Evolutionary conservation across 2,329 filamentous ascomycete genomes (phyloP).

Genomic region (Paraphaeosphaeria minitans): DNA sequence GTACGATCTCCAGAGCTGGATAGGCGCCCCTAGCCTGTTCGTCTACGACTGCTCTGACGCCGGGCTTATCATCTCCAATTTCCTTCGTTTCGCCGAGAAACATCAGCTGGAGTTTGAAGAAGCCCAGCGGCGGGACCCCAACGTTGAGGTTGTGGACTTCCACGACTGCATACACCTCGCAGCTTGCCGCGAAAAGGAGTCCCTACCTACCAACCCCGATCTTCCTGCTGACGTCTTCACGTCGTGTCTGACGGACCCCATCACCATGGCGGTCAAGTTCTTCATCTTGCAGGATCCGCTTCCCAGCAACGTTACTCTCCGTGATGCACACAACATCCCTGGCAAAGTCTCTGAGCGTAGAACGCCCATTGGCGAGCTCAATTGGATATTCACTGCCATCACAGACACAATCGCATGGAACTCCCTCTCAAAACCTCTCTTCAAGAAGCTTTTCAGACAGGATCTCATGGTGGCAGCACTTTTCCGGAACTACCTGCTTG

Average conservation of each 20-base stretch:
- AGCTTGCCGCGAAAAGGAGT: conserved; percentile 88
- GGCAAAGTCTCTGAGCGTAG: conserved; percentile 90
- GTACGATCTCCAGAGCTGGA: conserved; percentile 93
- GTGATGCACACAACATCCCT: conserved; percentile 85
- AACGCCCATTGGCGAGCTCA: conserved; percentile 92
- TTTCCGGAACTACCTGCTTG: conserved; percentile 93
- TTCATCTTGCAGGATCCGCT: conserved; percentile 93
- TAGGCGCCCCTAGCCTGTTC: conserved; percentile 92
- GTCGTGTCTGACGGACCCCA: conserved; percentile 92
- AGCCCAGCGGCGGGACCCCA: conserved; percentile 74
- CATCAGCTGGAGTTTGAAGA: conserved; percentile 89
- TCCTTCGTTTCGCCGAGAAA: conserved; percentile 92
- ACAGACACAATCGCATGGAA: conserved; percentile 99
- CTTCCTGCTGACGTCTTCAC: conserved; percentile 96
- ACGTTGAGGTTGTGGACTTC: conserved; percentile 66
- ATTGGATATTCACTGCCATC: conserved; percentile 99
- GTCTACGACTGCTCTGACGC: conserved; percentile 98
- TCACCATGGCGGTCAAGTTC: conserved; percentile 95
- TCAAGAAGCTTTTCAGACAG: conserved; percentile 96
- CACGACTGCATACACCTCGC: conserved; percentile 90
- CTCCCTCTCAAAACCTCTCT: conserved; percentile 83
- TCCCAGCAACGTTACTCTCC: conserved; percentile 69
- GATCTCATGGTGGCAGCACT: conserved; percentile 98
- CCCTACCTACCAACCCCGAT: conserved; percentile 90
- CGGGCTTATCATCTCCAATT: conserved; percentile 93